Percentiles rank a stretch among this genome's conserved stretches.
Evolutionary conservation across 768 basidiomycete species (phyloP).

Genomic region (Lactifluus rugatus): DNA sequence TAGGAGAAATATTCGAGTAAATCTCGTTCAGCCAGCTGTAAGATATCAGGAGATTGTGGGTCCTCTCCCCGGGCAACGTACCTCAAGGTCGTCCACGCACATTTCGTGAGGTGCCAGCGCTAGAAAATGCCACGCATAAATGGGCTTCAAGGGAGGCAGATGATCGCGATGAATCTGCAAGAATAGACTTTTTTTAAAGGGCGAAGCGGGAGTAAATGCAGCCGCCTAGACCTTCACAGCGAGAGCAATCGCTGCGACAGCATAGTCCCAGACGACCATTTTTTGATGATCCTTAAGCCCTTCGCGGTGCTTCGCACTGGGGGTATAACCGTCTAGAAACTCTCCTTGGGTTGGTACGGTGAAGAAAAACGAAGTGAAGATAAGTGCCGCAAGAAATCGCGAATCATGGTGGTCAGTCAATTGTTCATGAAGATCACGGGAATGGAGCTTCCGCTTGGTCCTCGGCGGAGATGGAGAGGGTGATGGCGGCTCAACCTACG

Average conservation of each 20-base stretch:
- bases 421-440: conserved; percentile 15
- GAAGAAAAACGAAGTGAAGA: conserved; percentile 14
- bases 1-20: conserved; percentile 14
- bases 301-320: background rate
- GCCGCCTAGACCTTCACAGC: conserved; percentile 16
- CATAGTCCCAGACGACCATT: conserved; percentile 14
- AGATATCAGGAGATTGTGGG: background rate
- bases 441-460: background rate
- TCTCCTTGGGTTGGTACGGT: background rate
- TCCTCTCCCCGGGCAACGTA: background rate
- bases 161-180: conserved; percentile 15
- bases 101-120: conserved; percentile 16
- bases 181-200: background rate
- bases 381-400: conserved; percentile 14
- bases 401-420: conserved; percentile 13
- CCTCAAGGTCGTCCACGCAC: conserved; percentile 15
- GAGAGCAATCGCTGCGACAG: conserved; percentile 16
- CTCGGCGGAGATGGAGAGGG: background rate
- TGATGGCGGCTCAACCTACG: conserved; percentile 14
- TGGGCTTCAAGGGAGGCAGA: conserved; percentile 12
- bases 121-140: conserved; percentile 15
- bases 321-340: background rate
- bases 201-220: background rate
- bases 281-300: background rate
- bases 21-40: conserved; percentile 13